Base-by-base conservation (phyloP, 2,329 filamentous ascomycete species). In the Alternaria novae-zelandiae region DNA sequence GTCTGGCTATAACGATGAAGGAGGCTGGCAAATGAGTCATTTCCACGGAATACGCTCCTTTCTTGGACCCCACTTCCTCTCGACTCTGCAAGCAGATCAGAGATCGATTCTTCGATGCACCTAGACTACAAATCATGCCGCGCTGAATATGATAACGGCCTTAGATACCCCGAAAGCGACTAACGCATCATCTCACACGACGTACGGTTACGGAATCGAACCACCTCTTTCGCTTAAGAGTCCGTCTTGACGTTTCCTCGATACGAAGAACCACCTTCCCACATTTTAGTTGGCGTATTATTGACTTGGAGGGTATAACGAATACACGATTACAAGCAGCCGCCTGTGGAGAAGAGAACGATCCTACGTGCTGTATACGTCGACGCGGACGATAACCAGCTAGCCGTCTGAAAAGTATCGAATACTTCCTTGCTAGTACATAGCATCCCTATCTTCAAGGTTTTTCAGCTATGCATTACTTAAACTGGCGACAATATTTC, bases 1-100 rank as follows among this genome's bases (percentile, higher is more conserved):
- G 66, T 26, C 51, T 68, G 21, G 65, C 67, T 47, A 54, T 65
- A 4, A 63, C 68, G 30, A 61, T 63, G 3, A 67, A 66, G 30
- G 61, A 70, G 26, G 36, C 41, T 11, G 65, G 63, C 17, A 60
- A 66, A 30, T 70, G 57, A 70, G 23, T 6, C 4, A 23, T 2
- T 4, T 17, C n/a, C n/a, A n/a, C 13, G 4, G 5, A 8, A 11
- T 13, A 8, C 28, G 15, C 36, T 11, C 10, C 36, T 41, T 2
- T 41, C 36, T 4, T 1, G 36, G 10, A 41, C 4, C n/a, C 9
- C 9, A 1, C 25, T 49, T 28, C 17, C 10, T 30, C 20, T 17
- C 21, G 25, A 2, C 26, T 30, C 17, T 26, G 8, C 4, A 26
- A 21, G 9, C 3, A 30, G 8, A 17, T 6, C 5, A 17, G 43